Percentiles rank a stretch among this genome's conserved stretches.
These are phyloP conservation scores for Phytophthora sp. DNA, from an alignment of 352 stramenopile species.

Conservation along the genomic window DNA sequence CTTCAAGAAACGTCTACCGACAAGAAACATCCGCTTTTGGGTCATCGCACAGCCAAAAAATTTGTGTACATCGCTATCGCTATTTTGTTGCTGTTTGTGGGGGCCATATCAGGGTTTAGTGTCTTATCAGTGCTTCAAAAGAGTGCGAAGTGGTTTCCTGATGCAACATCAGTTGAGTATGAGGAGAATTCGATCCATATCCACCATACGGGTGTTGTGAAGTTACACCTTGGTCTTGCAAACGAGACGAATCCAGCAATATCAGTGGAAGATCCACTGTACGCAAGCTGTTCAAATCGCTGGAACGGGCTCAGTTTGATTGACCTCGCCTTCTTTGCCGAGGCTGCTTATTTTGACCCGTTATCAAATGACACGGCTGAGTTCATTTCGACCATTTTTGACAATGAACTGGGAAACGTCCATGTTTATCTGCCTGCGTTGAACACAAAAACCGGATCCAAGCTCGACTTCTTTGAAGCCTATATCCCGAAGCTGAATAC, in stretches of 20 bases:
- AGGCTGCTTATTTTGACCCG: slow-evolving; percentile 90
- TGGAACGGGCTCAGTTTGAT: slow-evolving; percentile 81
- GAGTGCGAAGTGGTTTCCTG: slow-evolving; percentile 63
- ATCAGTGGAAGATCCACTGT: slow-evolving; percentile 52
- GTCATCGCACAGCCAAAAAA: slow-evolving; percentile 62
- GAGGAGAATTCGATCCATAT: slow-evolving; percentile 78
- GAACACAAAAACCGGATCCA: slow-evolving; percentile 85
- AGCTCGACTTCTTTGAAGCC: slow-evolving; percentile 87
- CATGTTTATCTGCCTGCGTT: slow-evolving; percentile 68
- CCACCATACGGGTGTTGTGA: slow-evolving; percentile 86
- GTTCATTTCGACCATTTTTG: slow-evolving; percentile 79
- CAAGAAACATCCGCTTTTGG: slow-evolving; percentile 48
- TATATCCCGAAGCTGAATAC: slow-evolving; percentile 82
- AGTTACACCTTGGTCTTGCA: slow-evolving; percentile 76
- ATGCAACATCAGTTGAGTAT: slow-evolving; percentile 77
- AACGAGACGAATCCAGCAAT: slow-evolving; percentile 51
- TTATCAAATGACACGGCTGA: slow-evolving; percentile 72
- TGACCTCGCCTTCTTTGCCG: slow-evolving; percentile 85
- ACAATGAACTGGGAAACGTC: slow-evolving; percentile 43
- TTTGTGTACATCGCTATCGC: slow-evolving; percentile 68
- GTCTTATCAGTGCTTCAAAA: slow-evolving; percentile 76
- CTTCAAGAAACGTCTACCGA: slow-evolving; percentile 57
- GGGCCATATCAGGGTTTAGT: slow-evolving; percentile 77
- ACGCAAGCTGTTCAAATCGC: slow-evolving; percentile 78
- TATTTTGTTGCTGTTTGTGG: slow-evolving; percentile 75